Evolutionary conservation across 148 eudicot species (phyloP).

Genomic region (Persicaria maculosa): DNA sequence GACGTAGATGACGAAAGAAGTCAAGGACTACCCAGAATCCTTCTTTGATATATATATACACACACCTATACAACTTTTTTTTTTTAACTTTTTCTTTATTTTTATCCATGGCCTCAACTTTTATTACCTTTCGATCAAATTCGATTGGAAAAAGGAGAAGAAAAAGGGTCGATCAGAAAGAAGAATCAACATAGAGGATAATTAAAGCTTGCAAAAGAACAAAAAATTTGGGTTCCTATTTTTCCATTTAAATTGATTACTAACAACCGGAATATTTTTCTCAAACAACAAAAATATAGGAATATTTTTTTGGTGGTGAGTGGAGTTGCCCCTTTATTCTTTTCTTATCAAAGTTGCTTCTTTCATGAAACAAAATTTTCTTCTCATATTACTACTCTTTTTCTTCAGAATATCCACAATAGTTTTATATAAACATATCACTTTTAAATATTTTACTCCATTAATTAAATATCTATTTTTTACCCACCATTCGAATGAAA

Average conservation of each 20-base stretch:
- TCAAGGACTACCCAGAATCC: too few species aligned
- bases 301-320: slow-evolving; percentile 11
- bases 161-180: background rate
- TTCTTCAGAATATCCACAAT: background rate
- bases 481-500: background rate
- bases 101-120: background rate
- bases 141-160: slow-evolving; percentile 2
- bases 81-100: too few species aligned
- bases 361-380: too few species aligned
- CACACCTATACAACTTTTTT: too few species aligned
- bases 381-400: background rate
- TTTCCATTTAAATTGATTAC: background rate
- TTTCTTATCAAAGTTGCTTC: slow-evolving; percentile 8
- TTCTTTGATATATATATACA: too few species aligned
- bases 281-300: background rate
- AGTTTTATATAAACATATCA: background rate
- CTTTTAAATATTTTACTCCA: background rate
- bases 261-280: too few species aligned
- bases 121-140: slow-evolving; percentile 3
- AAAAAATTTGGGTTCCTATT: background rate
- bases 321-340: slow-evolving; percentile 14
- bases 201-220: background rate
- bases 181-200: slow-evolving; percentile 10
- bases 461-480: background rate
- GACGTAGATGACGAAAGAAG: too few species aligned